A percentile compares a stretch with the other conserved stretches of the same genome.
phyloP scores from a whole-genome alignment of 208 protist genomes.

The Wallacemonas sp. region DNA sequence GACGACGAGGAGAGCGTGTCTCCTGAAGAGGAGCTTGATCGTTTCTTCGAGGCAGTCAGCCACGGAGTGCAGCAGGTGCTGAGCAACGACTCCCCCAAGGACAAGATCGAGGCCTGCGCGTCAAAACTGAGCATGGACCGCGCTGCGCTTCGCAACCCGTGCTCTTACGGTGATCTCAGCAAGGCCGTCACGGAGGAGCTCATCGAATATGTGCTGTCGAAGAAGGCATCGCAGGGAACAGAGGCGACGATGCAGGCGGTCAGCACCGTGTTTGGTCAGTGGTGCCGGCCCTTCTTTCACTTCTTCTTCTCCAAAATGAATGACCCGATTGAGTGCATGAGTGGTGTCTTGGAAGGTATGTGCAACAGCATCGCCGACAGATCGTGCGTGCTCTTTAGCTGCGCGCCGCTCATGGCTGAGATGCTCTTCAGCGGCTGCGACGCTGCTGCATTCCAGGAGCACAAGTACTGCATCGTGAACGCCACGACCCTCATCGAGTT shows the following conservation, averaged over 20 bases:
- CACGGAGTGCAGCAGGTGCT: constrained; percentile 8
- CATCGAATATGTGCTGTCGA: constrained; percentile 47
- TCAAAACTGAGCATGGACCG: constrained; percentile 15
- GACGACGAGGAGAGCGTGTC: constrained; percentile 34
- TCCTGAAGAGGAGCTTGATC: constrained; percentile 18
- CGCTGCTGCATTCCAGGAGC: constrained; percentile 63
- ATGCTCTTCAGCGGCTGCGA: constrained; percentile 75
- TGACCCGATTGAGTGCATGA: constrained; percentile 58
- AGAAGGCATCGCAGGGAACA: constrained; percentile 10
- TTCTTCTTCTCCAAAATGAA: constrained; percentile 39
- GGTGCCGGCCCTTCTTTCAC: constrained; percentile 73
- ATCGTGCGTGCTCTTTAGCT: constrained; percentile 44
- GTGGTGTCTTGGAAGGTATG: constrained; percentile 59
- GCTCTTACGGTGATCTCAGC: constrained; percentile 57
- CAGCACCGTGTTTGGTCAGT: constrained; percentile 52
- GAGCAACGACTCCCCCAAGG: constrained; percentile 8
- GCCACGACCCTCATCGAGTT: constrained; percentile 70
- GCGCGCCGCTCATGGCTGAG: constrained; percentile 59
- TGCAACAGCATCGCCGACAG: constrained; percentile 51
- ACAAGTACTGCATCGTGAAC: constrained; percentile 82
- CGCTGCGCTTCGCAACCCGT: constrained; percentile 7
- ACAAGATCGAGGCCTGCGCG: constrained; percentile 12
- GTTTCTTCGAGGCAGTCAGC: constrained; percentile 1
- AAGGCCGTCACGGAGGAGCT: constrained; percentile 74
- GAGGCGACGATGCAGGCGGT: constrained; percentile 22